These are phyloP conservation scores for Sisymbrium irio DNA, from an alignment of 345 rosid genomes.

Conservation along the genomic window DNA sequence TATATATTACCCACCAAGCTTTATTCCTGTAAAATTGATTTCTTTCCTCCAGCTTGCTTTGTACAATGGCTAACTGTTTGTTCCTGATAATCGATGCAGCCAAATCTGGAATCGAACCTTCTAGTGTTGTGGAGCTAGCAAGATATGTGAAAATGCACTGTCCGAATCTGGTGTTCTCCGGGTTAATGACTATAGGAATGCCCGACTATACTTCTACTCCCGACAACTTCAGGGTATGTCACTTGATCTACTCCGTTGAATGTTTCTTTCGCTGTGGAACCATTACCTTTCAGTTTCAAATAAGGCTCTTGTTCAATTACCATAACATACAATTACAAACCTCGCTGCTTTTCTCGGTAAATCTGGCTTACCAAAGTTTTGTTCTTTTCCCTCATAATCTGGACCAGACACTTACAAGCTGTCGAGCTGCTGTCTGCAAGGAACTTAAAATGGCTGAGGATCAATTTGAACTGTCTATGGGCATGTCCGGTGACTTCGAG, in stretches of 20 bases:
- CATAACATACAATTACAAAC: neutral
- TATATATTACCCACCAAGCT: neutral
- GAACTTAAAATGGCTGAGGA: slow-evolving; percentile 68
- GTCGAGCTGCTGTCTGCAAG: slow-evolving; percentile 79
- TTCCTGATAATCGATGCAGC: slow-evolving; percentile 49
- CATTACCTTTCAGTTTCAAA: neutral
- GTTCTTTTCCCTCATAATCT: neutral
- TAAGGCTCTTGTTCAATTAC: neutral
- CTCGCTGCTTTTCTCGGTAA: neutral
- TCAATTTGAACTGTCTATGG: slow-evolving; percentile 87
- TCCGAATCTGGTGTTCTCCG: slow-evolving; percentile 73
- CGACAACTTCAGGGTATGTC: slow-evolving; percentile 73
- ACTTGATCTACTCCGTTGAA: neutral
- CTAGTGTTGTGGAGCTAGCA: slow-evolving; percentile 65
- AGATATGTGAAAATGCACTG: slow-evolving; percentile 62
- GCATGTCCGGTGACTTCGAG: slow-evolving; percentile 95
- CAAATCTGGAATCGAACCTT: slow-evolving; percentile 81
- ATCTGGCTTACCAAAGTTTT: neutral
- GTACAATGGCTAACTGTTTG: slow-evolving; percentile 12
- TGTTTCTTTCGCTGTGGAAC: neutral
- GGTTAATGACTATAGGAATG: slow-evolving; percentile 95
- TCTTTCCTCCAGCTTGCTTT: neutral
- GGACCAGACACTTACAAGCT: slow-evolving; percentile 61
- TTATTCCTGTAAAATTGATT: neutral
- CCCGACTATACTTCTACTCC: slow-evolving; percentile 87